These are phyloP conservation scores for Hyphopichia buzzinii DNA, from an alignment of 1,139 yeast species.

Conservation along the genomic window DNA sequence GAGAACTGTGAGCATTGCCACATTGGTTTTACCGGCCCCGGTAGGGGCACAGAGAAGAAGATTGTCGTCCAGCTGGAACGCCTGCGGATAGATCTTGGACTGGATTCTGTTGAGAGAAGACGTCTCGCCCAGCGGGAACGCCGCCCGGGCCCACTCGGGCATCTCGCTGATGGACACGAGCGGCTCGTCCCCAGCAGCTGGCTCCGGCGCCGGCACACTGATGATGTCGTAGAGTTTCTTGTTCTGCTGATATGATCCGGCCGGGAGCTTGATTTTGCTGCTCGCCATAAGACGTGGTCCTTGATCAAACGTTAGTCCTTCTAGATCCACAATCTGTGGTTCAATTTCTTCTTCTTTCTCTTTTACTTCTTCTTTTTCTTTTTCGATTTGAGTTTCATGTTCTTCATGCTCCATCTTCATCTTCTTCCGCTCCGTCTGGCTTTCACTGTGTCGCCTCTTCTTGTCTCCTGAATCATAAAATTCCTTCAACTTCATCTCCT, in stretches of 20 bases:
- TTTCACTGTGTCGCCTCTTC: neutral
- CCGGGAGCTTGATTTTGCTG: conserved; percentile 70
- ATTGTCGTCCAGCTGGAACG: conserved; percentile 70
- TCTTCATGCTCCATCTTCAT: no score
- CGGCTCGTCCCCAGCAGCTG: conserved; percentile 48
- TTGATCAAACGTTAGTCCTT: conserved; percentile 63
- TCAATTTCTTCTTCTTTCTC: conserved; percentile 20
- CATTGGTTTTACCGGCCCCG: conserved; percentile 98
- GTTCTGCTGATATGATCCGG: conserved; percentile 76
- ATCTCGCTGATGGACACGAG: conserved; percentile 59
- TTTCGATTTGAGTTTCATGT: no score
- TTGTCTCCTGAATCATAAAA: neutral
- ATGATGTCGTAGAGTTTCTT: conserved; percentile 81
- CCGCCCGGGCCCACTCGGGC: conserved; percentile 81
- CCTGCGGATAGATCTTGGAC: conserved; percentile 75
- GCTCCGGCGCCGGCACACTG: conserved; percentile 65
- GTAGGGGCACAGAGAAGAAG: conserved; percentile 93
- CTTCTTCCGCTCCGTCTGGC: no score
- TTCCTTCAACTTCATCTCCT: no score
- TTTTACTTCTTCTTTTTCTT: conserved; percentile 32
- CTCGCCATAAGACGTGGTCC: conserved; percentile 69
- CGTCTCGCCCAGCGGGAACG: conserved; percentile 71
- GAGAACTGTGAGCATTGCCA: conserved; percentile 79
- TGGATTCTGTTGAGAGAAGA: conserved; percentile 75
- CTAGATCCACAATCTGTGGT: conserved; percentile 65